Conservation (phyloP, 306 rosid species). For the Cicer judaicum region DNA sequence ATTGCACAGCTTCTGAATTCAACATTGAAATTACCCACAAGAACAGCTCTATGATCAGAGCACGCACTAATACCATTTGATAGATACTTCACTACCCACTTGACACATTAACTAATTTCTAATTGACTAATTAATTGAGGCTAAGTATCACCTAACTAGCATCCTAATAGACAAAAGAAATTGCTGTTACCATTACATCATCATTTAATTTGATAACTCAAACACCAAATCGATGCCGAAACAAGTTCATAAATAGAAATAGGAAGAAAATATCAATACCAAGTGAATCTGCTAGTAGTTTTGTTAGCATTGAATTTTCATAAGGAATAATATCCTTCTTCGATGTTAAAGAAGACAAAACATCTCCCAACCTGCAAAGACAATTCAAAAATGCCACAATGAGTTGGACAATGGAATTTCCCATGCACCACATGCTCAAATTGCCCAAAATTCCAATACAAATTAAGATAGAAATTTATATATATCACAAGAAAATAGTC, state of each 20-base stretch:
- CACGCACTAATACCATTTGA: not conserved
- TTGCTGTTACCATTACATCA: conserved; percentile 5
- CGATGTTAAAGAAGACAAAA: conserved; percentile 58
- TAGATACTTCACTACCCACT: conserved; percentile 19
- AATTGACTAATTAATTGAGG: not conserved
- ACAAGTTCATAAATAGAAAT: conserved; percentile 36
- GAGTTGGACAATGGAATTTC: conserved; percentile 30
- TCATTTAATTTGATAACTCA: conserved; percentile 19
- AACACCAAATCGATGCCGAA: conserved; percentile 23
- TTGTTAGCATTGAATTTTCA: conserved; percentile 55
- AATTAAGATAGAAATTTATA: conserved; percentile 6
- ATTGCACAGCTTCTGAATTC: not conserved
- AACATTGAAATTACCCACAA: not conserved
- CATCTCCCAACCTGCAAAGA: conserved; percentile 60
- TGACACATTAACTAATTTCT: not conserved
- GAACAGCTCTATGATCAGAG: not conserved
- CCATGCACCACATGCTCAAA: conserved; percentile 19
- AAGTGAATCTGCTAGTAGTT: conserved; percentile 57
- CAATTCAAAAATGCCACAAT: conserved; percentile 36
- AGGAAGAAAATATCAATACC: conserved; percentile 48
- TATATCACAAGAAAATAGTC: conserved; percentile 25
- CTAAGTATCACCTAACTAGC: conserved; percentile 3
- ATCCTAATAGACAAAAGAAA: conserved; percentile 22
- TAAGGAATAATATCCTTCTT: conserved; percentile 54
- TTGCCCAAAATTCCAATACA: conserved; percentile 38